Percentiles rank a stretch among this genome's conserved stretches.
Evolutionary conservation across 2,329 filamentous ascomycete genomes (phyloP).

Genomic region (Myriangium duriaei): DNA sequence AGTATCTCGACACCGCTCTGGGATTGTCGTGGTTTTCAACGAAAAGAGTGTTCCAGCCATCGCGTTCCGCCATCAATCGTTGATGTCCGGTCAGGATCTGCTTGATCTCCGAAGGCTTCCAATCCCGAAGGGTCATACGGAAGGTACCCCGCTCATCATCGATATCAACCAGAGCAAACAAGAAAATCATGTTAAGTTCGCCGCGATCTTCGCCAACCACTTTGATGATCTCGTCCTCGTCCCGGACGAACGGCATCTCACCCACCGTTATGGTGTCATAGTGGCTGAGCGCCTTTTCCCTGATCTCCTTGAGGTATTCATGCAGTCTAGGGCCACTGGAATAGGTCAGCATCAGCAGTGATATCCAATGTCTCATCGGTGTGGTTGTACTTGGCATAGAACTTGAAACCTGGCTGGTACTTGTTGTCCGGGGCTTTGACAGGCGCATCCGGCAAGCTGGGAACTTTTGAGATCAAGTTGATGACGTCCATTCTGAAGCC

Average conservation of each 20-base stretch:
- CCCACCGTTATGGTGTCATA: constrained; percentile 49
- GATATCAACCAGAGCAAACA: constrained; percentile 33
- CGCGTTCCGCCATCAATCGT: constrained; percentile 33
- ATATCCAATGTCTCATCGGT: not conserved
- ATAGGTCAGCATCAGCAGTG: not conserved
- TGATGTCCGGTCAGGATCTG: constrained; percentile 34
- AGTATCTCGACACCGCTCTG: constrained; percentile 36
- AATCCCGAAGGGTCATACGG: constrained; percentile 27
- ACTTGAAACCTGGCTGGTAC: constrained; percentile 37
- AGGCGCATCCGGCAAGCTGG: constrained; percentile 30
- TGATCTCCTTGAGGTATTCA: constrained; percentile 43
- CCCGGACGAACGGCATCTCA: constrained; percentile 45
- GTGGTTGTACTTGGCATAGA: constrained; percentile 36
- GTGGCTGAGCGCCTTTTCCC: constrained; percentile 39
- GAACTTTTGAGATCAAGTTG: constrained; percentile 36
- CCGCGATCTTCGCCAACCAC: constrained; percentile 29
- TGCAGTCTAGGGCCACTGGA: constrained; percentile 40
- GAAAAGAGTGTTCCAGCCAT: constrained; percentile 41
- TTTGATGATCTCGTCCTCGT: constrained; percentile 31
- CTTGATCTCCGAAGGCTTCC: constrained; percentile 32
- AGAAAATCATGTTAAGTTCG: constrained; percentile 38
- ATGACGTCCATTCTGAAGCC: constrained; percentile 39
- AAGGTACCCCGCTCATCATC: constrained; percentile 23
- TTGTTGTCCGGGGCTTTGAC: constrained; percentile 28
- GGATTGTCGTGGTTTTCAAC: constrained; percentile 41